A percentile compares a stretch with the other conserved stretches of the same genome.
phyloP scores from a whole-genome alignment of 805 yeast species.

The Clavispora carvajalis region DNA sequence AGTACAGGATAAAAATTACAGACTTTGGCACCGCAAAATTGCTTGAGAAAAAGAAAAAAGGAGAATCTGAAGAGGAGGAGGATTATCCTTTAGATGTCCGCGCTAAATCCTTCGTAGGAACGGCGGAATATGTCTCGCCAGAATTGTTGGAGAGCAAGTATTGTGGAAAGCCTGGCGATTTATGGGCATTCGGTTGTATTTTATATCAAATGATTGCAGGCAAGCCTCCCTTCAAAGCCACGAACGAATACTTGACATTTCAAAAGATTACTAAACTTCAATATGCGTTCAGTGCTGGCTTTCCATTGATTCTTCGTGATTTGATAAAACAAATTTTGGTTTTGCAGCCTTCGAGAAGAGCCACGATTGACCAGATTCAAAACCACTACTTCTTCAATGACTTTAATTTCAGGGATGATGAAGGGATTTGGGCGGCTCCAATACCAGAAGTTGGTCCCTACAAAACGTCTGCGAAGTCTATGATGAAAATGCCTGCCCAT shows the following conservation, averaged over 20 bases:
- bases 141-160: constrained; percentile 70
- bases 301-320: constrained; percentile 56
- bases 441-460: constrained; percentile 71
- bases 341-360: constrained; percentile 65
- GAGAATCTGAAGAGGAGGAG: constrained; percentile 30
- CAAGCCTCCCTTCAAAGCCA: constrained; percentile 75
- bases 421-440: constrained; percentile 60
- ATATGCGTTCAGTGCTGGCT: constrained; percentile 62
- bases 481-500: constrained; percentile 62
- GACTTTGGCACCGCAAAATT: constrained; percentile 84
- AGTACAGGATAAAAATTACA: constrained; percentile 62
- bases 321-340: constrained; percentile 63
- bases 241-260: constrained; percentile 75
- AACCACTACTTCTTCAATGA: constrained; percentile 65
- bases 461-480: constrained; percentile 68
- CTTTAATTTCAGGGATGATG: constrained; percentile 62
- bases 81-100: constrained; percentile 60
- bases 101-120: constrained; percentile 81
- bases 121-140: constrained; percentile 81
- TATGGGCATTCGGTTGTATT: constrained; percentile 61
- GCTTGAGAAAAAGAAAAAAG: constrained; percentile 45
- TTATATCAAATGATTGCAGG: constrained; percentile 61
- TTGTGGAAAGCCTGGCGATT: constrained; percentile 55
- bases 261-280: constrained; percentile 78
- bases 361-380: constrained; percentile 53